Percentiles rank a stretch among this genome's conserved stretches.
Conservation (phyloP, 306 rosid genomes). For the Pyrus bretschneideri region DNA sequence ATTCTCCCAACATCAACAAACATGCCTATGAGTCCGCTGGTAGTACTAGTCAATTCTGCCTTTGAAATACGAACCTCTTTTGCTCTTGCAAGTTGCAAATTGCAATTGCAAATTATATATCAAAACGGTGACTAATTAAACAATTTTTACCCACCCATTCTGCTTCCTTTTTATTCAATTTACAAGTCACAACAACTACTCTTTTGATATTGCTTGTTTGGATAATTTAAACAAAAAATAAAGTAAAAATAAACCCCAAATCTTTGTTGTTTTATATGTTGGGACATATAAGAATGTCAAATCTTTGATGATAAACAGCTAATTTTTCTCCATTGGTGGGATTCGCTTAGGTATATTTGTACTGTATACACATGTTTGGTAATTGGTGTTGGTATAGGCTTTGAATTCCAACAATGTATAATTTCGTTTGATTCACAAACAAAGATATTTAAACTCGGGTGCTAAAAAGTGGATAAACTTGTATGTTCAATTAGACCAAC, state of each 20-base stretch:
- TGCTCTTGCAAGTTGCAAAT: not conserved
- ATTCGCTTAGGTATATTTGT: not conserved
- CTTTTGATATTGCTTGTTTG: not conserved
- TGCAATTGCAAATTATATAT: too few relatives aligned
- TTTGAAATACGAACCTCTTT: not conserved
- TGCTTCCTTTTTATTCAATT: not conserved
- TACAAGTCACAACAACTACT: not conserved
- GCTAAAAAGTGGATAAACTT: not conserved
- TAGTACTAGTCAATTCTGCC: not conserved
- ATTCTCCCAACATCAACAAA: not conserved
- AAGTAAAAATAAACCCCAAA: not conserved
- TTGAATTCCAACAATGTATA: not conserved
- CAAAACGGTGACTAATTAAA: not conserved
- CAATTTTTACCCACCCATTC: not conserved
- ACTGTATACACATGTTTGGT: not conserved
- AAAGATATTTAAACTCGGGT: not conserved
- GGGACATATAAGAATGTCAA: not conserved
- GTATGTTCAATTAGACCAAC: not conserved
- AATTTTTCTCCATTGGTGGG: conserved; percentile 1
- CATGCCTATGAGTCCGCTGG: not conserved
- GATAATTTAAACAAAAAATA: not conserved
- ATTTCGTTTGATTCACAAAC: not conserved
- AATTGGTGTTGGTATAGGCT: not conserved
- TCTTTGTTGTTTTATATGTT: not conserved
- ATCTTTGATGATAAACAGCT: conserved; percentile 4